A percentile compares a stretch with the other conserved stretches of the same genome.
These are phyloP conservation scores for Pachysandra terminalis DNA, from an alignment of 164 flowering plant genomes.

Conservation along the genomic window DNA sequence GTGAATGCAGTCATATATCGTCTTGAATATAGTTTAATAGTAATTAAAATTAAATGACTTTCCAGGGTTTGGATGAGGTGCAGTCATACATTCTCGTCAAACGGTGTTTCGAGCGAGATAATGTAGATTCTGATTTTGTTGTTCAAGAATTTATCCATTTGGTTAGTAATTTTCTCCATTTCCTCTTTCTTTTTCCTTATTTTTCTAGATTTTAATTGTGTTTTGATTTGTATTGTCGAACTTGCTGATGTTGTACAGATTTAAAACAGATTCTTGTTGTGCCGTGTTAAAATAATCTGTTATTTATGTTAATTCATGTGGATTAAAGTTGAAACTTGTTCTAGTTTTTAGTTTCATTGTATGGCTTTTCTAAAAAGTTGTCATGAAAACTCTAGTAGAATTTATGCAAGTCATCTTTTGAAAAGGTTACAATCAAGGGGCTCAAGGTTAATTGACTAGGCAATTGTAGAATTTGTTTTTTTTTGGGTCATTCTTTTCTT, in stretches of 20 bases:
- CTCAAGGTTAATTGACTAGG: no score
- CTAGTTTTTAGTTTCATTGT: background rate
- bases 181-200: background rate
- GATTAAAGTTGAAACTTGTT: background rate
- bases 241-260: background rate
- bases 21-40: conserved; percentile 1
- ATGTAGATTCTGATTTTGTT: conserved; percentile 26
- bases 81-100: conserved; percentile 78
- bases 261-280: background rate
- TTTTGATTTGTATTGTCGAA: background rate
- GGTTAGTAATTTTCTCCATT: conserved; percentile 43
- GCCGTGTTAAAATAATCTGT: no score
- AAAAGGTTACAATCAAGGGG: no score
- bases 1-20: no score
- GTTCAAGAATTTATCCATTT: conserved; percentile 43
- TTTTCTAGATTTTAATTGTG: no score
- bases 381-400: background rate
- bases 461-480: no score
- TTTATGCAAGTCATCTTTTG: no score
- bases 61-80: conserved; percentile 86
- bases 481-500: no score
- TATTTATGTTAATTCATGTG: background rate
- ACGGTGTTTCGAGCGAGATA: conserved; percentile 37
- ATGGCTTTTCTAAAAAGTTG: conserved; percentile 1
- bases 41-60: conserved; percentile 10